A percentile compares a stretch with the other conserved stretches of the same genome.
Evolutionary conservation across 768 basidiomycete species (phyloP).

Genomic region (Pisolithus orientalis): DNA sequence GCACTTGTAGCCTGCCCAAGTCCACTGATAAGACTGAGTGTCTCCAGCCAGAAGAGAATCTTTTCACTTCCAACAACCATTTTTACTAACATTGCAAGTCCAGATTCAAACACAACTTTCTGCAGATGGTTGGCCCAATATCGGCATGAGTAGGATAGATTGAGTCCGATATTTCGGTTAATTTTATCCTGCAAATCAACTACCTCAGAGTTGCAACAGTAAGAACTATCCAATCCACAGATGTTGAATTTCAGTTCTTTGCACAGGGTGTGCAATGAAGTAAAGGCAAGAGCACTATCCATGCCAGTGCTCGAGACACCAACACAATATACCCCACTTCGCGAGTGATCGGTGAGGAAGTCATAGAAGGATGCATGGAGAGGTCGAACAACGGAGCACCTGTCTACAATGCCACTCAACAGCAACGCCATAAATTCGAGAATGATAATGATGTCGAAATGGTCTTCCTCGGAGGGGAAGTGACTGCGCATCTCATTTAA

Average conservation of each 20-base stretch:
- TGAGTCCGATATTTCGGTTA: background rate
- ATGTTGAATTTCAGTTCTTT: constrained; percentile 26
- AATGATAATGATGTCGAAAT: background rate
- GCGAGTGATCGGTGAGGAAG: constrained; percentile 11
- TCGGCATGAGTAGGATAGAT: background rate
- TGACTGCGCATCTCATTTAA: background rate
- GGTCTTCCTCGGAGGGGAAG: background rate
- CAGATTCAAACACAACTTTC: background rate
- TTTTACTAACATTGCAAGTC: background rate
- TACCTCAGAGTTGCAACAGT: constrained; percentile 21
- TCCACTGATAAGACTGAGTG: background rate
- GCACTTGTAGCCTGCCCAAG: too few relatives aligned
- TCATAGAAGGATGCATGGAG: constrained; percentile 25
- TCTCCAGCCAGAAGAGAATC: constrained; percentile 3
- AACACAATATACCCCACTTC: constrained; percentile 6
- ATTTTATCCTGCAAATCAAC: background rate
- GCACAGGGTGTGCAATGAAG: constrained; percentile 25
- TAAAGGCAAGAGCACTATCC: constrained; percentile 6
- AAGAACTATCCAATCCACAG: constrained; percentile 25
- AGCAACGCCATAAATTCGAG: background rate
- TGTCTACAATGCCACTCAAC: background rate
- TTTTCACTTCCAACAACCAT: background rate
- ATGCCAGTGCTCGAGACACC: background rate
- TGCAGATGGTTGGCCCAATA: background rate
- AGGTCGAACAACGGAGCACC: constrained; percentile 2